These are phyloP conservation scores for Candida boleticola DNA, from an alignment of 805 yeast species.

Conservation along the genomic window DNA sequence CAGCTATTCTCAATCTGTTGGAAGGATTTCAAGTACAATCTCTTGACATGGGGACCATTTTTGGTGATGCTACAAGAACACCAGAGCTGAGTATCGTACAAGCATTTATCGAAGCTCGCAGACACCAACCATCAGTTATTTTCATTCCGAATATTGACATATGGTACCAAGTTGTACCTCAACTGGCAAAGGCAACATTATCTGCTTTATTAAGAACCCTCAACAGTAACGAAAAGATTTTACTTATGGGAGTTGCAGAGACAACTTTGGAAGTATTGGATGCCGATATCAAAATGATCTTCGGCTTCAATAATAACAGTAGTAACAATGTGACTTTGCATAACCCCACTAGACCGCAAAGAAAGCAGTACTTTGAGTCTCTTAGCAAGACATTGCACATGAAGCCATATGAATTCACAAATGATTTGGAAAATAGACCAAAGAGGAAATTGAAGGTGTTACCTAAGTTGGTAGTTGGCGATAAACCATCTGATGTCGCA, in stretches of 20 bases:
- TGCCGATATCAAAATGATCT: conserved; percentile 49
- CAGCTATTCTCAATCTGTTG: conserved; percentile 75
- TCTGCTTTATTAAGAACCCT: conserved; percentile 66
- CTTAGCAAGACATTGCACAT: conserved; percentile 55
- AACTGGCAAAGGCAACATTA: conserved; percentile 69
- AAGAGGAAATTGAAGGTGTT: conserved; percentile 44
- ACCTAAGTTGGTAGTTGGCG: conserved; percentile 11
- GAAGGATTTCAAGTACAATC: conserved; percentile 91
- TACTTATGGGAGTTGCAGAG: conserved; percentile 74
- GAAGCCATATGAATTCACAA: conserved; percentile 68
- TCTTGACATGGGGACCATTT: conserved; percentile 73
- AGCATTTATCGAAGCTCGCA: conserved; percentile 78
- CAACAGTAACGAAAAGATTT: conserved; percentile 66
- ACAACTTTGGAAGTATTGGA: conserved; percentile 37
- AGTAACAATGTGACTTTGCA: conserved; percentile 46
- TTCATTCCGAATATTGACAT: conserved; percentile 80
- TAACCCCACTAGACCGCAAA: conserved; percentile 45
- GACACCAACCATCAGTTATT: conserved; percentile 85
- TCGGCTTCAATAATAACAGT: conserved; percentile 49
- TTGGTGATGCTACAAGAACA: conserved; percentile 75
- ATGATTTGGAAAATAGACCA: conserved; percentile 59
- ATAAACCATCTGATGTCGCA: conserved; percentile 28
- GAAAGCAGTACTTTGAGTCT: conserved; percentile 53
- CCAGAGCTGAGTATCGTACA: conserved; percentile 85
- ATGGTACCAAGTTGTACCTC: conserved; percentile 69